Conservation (phyloP, 2,329 filamentous ascomycete genomes). For the Sclerotinia minor region DNA sequence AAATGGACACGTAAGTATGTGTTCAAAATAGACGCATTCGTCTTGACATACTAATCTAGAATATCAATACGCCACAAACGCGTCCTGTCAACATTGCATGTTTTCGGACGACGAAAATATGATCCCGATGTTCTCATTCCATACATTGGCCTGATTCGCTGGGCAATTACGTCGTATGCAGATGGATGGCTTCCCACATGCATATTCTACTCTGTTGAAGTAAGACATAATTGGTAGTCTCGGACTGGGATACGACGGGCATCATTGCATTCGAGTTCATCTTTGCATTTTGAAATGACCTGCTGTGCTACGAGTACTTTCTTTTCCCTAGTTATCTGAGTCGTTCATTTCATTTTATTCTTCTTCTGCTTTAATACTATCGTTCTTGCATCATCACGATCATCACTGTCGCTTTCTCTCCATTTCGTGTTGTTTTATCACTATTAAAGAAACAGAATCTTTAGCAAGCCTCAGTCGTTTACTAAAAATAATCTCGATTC, state of each 20-base stretch:
- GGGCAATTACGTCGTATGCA: background rate
- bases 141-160: background rate
- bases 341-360: background rate
- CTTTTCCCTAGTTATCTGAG: background rate
- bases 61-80: background rate
- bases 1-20: background rate
- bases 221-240: background rate
- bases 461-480: background rate
- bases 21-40: slow-evolving; percentile 5
- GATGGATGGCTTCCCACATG: background rate
- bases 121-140: background rate
- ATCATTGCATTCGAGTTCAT: slow-evolving; percentile 16
- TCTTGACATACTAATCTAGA: background rate
- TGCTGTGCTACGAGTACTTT: background rate
- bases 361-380: background rate
- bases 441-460: background rate
- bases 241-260: background rate
- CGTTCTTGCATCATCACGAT: slow-evolving; percentile 3
- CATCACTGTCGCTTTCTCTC: slow-evolving; percentile 22
- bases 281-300: slow-evolving; percentile 9
- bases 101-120: background rate
- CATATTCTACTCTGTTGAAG: background rate
- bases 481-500: background rate
- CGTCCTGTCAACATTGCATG: background rate
- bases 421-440: background rate